phyloP scores from a whole-genome alignment of 164 flowering plant species.

The Vitis cinerea region DNA sequence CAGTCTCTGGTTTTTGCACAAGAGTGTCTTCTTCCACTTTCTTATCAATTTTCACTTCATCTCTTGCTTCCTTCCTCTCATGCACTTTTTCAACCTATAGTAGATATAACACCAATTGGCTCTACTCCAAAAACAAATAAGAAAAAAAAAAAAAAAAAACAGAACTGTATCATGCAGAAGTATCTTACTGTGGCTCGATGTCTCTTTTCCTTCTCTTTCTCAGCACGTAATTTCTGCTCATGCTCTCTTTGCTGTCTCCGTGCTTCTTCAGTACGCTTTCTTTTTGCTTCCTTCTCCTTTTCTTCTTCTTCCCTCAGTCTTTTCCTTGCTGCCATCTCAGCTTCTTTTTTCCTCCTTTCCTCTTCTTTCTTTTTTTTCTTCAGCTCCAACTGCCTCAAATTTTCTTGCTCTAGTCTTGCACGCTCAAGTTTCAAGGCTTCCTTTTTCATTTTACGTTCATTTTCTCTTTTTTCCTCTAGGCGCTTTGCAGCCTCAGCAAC shows the following conservation, averaged over 20 bases:
- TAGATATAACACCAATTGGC: conserved; percentile 9
- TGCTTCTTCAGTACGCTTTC: conserved; percentile 55
- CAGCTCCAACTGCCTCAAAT: conserved; percentile 49
- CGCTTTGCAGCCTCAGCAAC: conserved; percentile 89
- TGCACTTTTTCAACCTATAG: conserved; percentile 37
- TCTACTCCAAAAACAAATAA: background rate
- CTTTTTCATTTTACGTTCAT: conserved; percentile 83
- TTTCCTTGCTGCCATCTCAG: conserved; percentile 61
- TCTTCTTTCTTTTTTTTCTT: conserved; percentile 65
- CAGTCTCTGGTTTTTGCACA: conserved; percentile 18
- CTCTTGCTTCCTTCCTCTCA: conserved; percentile 32
- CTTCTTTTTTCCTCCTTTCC: conserved; percentile 68
- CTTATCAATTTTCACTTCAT: conserved; percentile 24
- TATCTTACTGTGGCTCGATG: conserved; percentile 33
- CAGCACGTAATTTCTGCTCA: conserved; percentile 42
- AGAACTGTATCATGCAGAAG: conserved; percentile 6
- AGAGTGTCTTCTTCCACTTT: conserved; percentile 23
- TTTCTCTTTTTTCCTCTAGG: conserved; percentile 71
- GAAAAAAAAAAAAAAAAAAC: background rate
- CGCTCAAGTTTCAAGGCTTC: conserved; percentile 81
- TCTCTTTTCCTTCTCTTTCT: conserved; percentile 42
- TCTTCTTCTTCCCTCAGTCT: conserved; percentile 83
- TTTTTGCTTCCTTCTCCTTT: conserved; percentile 63
- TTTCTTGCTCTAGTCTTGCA: conserved; percentile 64
- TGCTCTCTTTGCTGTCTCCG: conserved; percentile 43